These are phyloP conservation scores for Aspergillus campestris DNA, from an alignment of 495 filamentous ascomycete species.

Conservation along the genomic window DNA sequence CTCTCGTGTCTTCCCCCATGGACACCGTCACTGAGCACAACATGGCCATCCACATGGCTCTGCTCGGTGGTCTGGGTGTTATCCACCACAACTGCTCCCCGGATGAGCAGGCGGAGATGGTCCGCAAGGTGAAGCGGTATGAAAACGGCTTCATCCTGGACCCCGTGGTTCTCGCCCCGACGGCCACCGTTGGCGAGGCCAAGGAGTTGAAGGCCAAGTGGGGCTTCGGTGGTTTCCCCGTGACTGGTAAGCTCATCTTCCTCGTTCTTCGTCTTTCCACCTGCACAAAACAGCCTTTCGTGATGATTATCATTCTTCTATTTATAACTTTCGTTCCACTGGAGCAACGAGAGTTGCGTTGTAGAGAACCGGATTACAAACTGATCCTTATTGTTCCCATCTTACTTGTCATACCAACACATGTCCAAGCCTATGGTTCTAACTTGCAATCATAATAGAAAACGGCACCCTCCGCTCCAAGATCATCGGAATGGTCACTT, in stretches of 20 bases:
- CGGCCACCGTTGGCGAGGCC: slow-evolving; percentile 83
- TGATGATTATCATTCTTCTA: slow-evolving; percentile 66
- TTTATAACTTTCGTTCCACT: slow-evolving; percentile 99
- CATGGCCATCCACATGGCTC: slow-evolving; percentile 98
- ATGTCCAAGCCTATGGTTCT: slow-evolving; percentile 20
- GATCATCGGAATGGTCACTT: slow-evolving; percentile 93
- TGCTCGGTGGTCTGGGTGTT: slow-evolving; percentile 91
- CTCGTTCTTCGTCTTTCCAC: slow-evolving; percentile 10
- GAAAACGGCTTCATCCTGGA: slow-evolving; percentile 99
- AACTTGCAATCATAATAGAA: slow-evolving; percentile 46
- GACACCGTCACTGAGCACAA: slow-evolving; percentile 98
- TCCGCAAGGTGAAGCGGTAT: slow-evolving; percentile 96
- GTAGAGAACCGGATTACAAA: slow-evolving; percentile 58
- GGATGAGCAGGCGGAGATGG: slow-evolving; percentile 96
- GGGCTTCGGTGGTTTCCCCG: slow-evolving; percentile 97
- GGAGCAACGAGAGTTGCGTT: slow-evolving; percentile 74
- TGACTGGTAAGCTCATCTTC: slow-evolving; percentile 70
- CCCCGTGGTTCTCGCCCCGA: slow-evolving; percentile 82
- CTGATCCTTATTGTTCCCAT: slow-evolving; percentile 20
- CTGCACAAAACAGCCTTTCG: slow-evolving; percentile 19
- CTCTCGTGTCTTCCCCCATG: slow-evolving; percentile 96
- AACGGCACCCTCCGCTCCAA: slow-evolving; percentile 87
- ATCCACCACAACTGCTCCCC: slow-evolving; percentile 99
- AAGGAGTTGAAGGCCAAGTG: slow-evolving; percentile 92
- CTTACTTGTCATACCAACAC: slow-evolving; percentile 4